Percentiles rank a stretch among this genome's conserved stretches.
Conservation (phyloP, 495 filamentous ascomycete genomes). For the Tetracladium marchalianum region DNA sequence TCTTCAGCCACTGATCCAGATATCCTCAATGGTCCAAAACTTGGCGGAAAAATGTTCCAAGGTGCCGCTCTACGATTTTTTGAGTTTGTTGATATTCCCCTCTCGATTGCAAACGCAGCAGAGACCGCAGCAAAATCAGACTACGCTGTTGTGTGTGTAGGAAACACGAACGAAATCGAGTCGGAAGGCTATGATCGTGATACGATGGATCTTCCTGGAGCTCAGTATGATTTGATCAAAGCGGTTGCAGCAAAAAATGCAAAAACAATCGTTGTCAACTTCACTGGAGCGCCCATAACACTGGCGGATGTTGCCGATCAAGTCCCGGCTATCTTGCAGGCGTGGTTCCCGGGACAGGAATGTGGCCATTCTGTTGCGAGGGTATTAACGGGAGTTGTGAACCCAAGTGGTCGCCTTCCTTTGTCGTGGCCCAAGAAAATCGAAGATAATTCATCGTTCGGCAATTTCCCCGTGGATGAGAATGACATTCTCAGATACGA, state of each 20-base stretch:
- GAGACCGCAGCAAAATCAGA: slow-evolving; percentile 37
- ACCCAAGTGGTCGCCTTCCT: slow-evolving; percentile 47
- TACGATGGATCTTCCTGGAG: slow-evolving; percentile 48
- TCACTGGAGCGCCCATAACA: slow-evolving; percentile 53
- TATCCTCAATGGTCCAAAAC: background rate
- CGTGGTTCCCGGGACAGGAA: slow-evolving; percentile 53
- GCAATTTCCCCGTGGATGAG: slow-evolving; percentile 50
- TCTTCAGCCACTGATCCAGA: background rate
- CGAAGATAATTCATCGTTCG: slow-evolving; percentile 51
- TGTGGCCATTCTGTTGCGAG: slow-evolving; percentile 54
- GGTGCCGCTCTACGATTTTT: background rate
- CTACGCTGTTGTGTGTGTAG: slow-evolving; percentile 51
- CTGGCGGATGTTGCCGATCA: slow-evolving; percentile 50
- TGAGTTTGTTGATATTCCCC: background rate
- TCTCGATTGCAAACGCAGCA: slow-evolving; percentile 30
- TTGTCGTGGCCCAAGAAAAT: slow-evolving; percentile 42
- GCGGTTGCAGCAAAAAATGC: slow-evolving; percentile 45
- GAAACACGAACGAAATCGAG: slow-evolving; percentile 55
- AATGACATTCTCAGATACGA: slow-evolving; percentile 44
- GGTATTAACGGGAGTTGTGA: slow-evolving; percentile 44
- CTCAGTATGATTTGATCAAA: slow-evolving; percentile 46
- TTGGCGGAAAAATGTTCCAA: background rate
- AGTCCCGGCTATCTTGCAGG: slow-evolving; percentile 40
- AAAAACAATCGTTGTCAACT: slow-evolving; percentile 50
- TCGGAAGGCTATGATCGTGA: slow-evolving; percentile 55